phyloP scores from a whole-genome alignment of 2,329 filamentous ascomycete species.

The Calonectria henricotiae region DNA sequence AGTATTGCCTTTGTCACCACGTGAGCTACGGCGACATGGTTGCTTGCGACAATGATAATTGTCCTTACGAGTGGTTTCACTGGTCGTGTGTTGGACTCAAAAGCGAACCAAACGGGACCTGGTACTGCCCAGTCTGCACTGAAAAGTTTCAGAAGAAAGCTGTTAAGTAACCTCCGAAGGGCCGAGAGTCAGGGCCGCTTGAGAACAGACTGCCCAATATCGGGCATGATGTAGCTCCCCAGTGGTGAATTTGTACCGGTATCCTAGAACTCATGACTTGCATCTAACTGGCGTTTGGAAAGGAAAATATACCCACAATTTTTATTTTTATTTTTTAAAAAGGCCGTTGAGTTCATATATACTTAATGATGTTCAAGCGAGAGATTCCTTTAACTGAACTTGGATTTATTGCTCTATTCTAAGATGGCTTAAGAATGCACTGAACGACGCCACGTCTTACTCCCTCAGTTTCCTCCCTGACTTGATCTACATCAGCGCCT shows the following conservation, averaged over 20 bases:
- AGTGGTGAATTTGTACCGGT: slow-evolving; percentile 9
- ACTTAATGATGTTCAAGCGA: background rate
- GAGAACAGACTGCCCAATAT: background rate
- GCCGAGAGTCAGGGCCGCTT: background rate
- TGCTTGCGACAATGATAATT: slow-evolving; percentile 87
- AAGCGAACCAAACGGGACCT: slow-evolving; percentile 78
- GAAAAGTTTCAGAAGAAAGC: slow-evolving; percentile 66
- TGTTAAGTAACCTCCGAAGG: slow-evolving; percentile 45
- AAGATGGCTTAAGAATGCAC: slow-evolving; percentile 59
- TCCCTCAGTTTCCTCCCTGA: slow-evolving; percentile 74
- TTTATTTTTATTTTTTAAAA: slow-evolving; percentile 25
- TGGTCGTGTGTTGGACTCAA: slow-evolving; percentile 82
- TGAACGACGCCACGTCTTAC: slow-evolving; percentile 75
- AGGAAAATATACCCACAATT: slow-evolving; percentile 40
- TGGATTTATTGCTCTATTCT: slow-evolving; percentile 30
- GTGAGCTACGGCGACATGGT: slow-evolving; percentile 93
- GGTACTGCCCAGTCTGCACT: slow-evolving; percentile 78
- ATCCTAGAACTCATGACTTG: slow-evolving; percentile 20
- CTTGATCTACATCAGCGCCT: slow-evolving; percentile 66
- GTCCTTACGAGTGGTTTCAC: slow-evolving; percentile 90
- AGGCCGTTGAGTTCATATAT: background rate
- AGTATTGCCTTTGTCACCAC: slow-evolving; percentile 88
- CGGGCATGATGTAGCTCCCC: background rate
- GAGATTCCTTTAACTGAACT: background rate
- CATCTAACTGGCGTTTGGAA: slow-evolving; percentile 34